These are phyloP conservation scores for Fallopia convolvulus DNA, from an alignment of 148 eudicot genomes.

Conservation along the genomic window DNA sequence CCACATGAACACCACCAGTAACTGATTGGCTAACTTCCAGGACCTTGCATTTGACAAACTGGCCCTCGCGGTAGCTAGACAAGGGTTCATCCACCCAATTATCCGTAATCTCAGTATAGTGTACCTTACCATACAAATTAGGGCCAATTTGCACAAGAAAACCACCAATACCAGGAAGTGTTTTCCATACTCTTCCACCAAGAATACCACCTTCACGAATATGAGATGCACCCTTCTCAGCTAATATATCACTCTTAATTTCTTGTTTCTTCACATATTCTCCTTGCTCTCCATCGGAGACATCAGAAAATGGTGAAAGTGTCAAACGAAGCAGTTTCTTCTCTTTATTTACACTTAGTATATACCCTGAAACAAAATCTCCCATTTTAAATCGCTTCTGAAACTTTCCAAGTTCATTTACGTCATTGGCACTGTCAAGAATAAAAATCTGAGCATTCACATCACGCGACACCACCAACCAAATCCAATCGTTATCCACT, in stretches of 20 bases:
- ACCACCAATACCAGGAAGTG: constrained; percentile 81
- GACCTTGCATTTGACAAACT: constrained; percentile 81
- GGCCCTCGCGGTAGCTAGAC: constrained; percentile 63
- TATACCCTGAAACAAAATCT: constrained; percentile 44
- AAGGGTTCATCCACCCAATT: constrained; percentile 59
- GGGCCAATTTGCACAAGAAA: constrained; percentile 82
- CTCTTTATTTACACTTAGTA: constrained; percentile 50
- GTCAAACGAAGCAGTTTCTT: constrained; percentile 57
- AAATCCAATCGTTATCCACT: constrained; percentile 85
- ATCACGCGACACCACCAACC: constrained; percentile 64
- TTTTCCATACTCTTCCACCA: constrained; percentile 82
- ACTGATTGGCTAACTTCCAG: constrained; percentile 50
- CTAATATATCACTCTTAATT: constrained; percentile 13
- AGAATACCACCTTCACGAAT: constrained; percentile 49
- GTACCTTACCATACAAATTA: constrained; percentile 79
- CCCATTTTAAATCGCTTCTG: constrained; percentile 62
- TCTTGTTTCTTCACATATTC: constrained; percentile 15
- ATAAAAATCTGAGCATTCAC: constrained; percentile 67
- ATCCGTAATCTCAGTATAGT: constrained; percentile 69
- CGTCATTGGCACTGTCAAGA: constrained; percentile 76
- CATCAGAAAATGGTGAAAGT: constrained; percentile 34
- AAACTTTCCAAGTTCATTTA: constrained; percentile 55
- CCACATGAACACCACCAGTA: constrained; percentile 60
- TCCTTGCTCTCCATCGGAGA: constrained; percentile 15
- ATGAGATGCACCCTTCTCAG: constrained; percentile 35